These are phyloP conservation scores for Xerocomellus amylosporus DNA, from an alignment of 768 basidiomycete genomes.

Conservation along the genomic window DNA sequence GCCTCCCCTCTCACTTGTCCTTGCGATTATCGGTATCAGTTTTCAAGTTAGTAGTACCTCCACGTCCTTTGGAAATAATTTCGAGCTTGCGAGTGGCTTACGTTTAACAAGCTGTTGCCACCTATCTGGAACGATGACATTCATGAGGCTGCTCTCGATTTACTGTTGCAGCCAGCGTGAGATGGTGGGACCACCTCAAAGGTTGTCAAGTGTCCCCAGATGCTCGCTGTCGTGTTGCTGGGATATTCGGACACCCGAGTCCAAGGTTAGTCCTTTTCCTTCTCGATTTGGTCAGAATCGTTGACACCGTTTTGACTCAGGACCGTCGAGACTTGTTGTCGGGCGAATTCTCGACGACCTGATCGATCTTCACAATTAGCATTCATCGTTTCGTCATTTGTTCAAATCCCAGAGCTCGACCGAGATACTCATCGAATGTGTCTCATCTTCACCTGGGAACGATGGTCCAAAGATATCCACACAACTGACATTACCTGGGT, in stretches of 20 bases:
- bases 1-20: slow-evolving; percentile 51
- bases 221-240: slow-evolving; percentile 66
- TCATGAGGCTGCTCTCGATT: slow-evolving; percentile 64
- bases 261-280: slow-evolving; percentile 13
- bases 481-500: slow-evolving; percentile 67
- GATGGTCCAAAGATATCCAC: slow-evolving; percentile 43
- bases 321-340: slow-evolving; percentile 18
- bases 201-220: slow-evolving; percentile 57
- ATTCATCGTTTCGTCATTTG: slow-evolving; percentile 62
- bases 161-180: slow-evolving; percentile 54
- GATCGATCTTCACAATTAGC: slow-evolving; percentile 64
- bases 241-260: slow-evolving; percentile 26
- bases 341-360: slow-evolving; percentile 57
- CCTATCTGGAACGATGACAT: slow-evolving; percentile 65
- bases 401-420: slow-evolving; percentile 73
- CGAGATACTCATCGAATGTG: slow-evolving; percentile 63
- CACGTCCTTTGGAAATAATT: slow-evolving; percentile 70
- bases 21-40: slow-evolving; percentile 57
- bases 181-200: slow-evolving; percentile 8
- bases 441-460: slow-evolving; percentile 41
- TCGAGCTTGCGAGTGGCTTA: slow-evolving; percentile 78
- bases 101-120: slow-evolving; percentile 68
- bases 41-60: slow-evolving; percentile 52
- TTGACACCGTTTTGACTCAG: slow-evolving; percentile 10
- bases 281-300: neutral